Base-by-base conservation (phyloP, 768 basidiomycete species). In the Favolaschia claudopus region DNA sequence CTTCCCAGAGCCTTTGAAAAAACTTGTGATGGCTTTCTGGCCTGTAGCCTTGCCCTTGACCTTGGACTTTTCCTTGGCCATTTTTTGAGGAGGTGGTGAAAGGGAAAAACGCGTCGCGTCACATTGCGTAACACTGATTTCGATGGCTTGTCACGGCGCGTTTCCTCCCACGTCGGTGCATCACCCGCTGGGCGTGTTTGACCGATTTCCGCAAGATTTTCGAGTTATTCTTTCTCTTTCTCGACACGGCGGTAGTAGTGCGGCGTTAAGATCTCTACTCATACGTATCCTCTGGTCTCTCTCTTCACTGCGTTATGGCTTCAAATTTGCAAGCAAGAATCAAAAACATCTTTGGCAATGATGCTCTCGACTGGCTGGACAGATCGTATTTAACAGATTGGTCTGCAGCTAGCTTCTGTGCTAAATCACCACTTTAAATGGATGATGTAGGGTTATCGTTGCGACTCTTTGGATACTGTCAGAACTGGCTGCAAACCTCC, bases 1-100 rank as follows among this genome's bases (percentile, higher is more conserved):
- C 19, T 74, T 72, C n/a, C 70, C 72, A 9, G 73, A 65, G 48
- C 72, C 70, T 46, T 71, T 71, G 28, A 89, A 88, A 68, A 87
- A 89, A 2, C 83, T 76, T 4, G 75, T 76, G 20, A 90, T 77
- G 6, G 84, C 72, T 56, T 82, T 81, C 66, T 90, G 88, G 17
- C 77, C 77, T 55, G 79, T 79, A 8, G 73, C 36, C 28, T 69
- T 73, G 17, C 76, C 63, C 64, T 77, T 78, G 15, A 74, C 51
- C 28, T 60, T 60, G 50, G 72, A 42, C 49, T 77, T 80, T 53
- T 74, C 74, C 67, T 82, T 85, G 46, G 80, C 76, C 88, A 89
- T 88, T 68, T 36, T 62, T n/a, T n/a, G n/a, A 58, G 55, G 5
- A 45, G 53, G 46, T 57, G 53, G 60, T 65, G 49, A 59, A 60